Base-by-base conservation (phyloP, 257 asterid genomes). In the Plantago ovata region DNA sequence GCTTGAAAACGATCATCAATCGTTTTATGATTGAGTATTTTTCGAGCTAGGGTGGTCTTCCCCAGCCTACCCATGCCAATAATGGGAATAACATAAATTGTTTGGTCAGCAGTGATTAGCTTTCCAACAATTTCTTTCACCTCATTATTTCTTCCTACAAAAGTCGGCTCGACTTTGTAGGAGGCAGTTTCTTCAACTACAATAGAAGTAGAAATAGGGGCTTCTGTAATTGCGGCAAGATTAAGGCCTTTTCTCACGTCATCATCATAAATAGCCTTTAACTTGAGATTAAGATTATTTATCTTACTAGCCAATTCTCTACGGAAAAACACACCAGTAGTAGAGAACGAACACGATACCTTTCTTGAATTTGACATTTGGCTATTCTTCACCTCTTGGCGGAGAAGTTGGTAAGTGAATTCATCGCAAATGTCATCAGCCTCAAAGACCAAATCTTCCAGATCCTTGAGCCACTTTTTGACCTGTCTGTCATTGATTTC, bases 31-130 rank as follows among this genome's bases (percentile, higher is more conserved):
- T 53, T 53, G 6, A 21, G 58, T 0, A 67, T 38, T 6, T 33
- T 6, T 1, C 67, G 61, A 38, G 74, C 74, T 32, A 63, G 7
- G 0, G 77, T 67, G 3, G 77, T 67, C 43, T 67, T 62, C 10
- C 74, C 77, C 3, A 62, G 49, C 20, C 63, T 62, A 10, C 68
- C 68, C 72, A 71, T 71, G 8, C 69, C 72, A 5, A 61, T 32
- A 8, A 72, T 45, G 1, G 74, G 63, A 53, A 62, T 13, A 14
- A 72, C 54, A 1, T 53, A 12, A n/a, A 64, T 8, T 4, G 42
- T 62, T 20, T 58, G 50, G 1, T 52, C 18, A 0, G 12, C 19
- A 6, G 16, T 24, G 11, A 54, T 36, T 21, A 64, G 13, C 56
- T 11, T 36, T 9, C 51, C 32, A 41, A 63, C 42, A 15, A 57